Conservation (phyloP, 148 eudicot species). For the Rhododendron williamsianum region DNA sequence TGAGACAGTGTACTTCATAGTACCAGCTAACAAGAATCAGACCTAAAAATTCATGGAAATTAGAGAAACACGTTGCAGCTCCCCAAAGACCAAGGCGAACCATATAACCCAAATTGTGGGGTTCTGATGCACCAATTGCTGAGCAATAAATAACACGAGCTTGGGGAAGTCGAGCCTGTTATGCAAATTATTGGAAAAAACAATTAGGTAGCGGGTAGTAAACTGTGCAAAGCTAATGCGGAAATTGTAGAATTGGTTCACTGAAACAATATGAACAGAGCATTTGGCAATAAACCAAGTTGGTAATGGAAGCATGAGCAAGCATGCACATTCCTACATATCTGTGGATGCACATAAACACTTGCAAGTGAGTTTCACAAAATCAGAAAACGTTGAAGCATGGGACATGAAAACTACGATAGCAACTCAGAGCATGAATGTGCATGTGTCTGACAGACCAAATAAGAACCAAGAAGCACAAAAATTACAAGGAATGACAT, state of each 20-base stretch:
- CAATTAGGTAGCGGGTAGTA: constrained; percentile 17
- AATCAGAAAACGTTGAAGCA: neutral
- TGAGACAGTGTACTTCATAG: neutral
- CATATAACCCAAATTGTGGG: constrained; percentile 97
- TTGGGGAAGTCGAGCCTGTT: constrained; percentile 88
- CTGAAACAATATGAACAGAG: neutral
- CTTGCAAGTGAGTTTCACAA: neutral
- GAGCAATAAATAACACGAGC: constrained; percentile 97
- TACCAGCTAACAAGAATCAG: constrained; percentile 12
- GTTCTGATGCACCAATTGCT: constrained; percentile 99
- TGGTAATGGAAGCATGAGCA: neutral
- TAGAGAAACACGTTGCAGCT: constrained; percentile 69
- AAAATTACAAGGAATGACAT: neutral
- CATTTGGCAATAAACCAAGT: neutral
- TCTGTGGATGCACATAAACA: neutral
- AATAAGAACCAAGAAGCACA: neutral
- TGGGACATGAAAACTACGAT: neutral
- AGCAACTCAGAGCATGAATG: neutral
- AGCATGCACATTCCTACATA: neutral
- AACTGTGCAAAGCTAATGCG: neutral
- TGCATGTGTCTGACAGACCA: neutral
- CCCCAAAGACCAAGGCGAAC: constrained; percentile 99
- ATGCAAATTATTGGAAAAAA: constrained; percentile 16
- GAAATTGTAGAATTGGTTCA: neutral
- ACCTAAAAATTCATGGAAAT: constrained; percentile 86